Evolutionary conservation across 106 monocot genomes (phyloP).

Genomic region (Dioscorea dumetorum): DNA sequence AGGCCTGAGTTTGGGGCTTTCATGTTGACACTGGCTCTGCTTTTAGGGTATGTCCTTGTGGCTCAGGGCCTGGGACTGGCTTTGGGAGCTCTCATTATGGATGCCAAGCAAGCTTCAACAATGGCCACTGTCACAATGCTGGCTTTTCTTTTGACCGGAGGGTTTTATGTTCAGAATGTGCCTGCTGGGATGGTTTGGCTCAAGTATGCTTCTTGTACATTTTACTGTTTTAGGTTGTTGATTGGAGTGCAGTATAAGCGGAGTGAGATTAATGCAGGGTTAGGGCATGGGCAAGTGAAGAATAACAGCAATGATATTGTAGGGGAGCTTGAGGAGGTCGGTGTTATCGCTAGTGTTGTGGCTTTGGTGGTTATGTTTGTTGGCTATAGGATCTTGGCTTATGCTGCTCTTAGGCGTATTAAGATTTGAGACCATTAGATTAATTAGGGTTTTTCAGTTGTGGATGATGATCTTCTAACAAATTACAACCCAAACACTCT

Average conservation of each 20-base stretch:
- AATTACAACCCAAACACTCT: no score
- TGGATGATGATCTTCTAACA: no score
- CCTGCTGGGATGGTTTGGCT: constrained; percentile 65
- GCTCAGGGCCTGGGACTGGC: constrained; percentile 77
- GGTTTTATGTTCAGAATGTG: constrained; percentile 67
- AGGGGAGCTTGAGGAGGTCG: constrained; percentile 13
- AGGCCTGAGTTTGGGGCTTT: constrained; percentile 43
- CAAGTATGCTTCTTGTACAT: constrained; percentile 82
- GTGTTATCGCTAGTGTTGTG: constrained; percentile 19
- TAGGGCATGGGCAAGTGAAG: background rate
- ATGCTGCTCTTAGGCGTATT: constrained; percentile 52
- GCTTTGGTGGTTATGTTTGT: constrained; percentile 57
- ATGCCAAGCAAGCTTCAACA: constrained; percentile 83
- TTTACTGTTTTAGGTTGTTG: constrained; percentile 71
- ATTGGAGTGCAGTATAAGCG: constrained; percentile 54
- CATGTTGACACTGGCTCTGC: constrained; percentile 46
- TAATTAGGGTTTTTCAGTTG: no score
- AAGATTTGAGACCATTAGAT: constrained; percentile 20
- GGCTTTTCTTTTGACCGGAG: constrained; percentile 73
- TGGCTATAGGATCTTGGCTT: constrained; percentile 67
- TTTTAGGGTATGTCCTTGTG: constrained; percentile 77
- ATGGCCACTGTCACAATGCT: constrained; percentile 73
- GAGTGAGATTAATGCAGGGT: background rate
- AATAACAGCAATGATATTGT: background rate
- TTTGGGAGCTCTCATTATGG: constrained; percentile 71